A percentile compares a stretch with the other conserved stretches of the same genome.
Evolutionary conservation across 202 grass and related monocot species (phyloP).

Genomic region (Carex sylvatica): DNA sequence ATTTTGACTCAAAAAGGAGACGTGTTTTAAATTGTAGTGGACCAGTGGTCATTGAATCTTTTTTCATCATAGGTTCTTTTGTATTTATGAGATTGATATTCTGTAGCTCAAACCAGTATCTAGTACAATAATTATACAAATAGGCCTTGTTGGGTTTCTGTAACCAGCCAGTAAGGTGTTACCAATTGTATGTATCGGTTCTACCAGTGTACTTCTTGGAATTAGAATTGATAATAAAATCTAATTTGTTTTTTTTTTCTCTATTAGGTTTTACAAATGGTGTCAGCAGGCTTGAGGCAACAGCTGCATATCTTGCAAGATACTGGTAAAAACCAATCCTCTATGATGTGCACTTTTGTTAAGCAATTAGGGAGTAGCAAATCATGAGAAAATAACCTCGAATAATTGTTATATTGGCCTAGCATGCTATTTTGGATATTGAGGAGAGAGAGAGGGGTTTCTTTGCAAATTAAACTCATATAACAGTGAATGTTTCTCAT

Average conservation of each 20-base stretch:
- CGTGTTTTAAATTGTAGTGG: neutral
- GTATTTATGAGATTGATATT: slow-evolving; percentile 1
- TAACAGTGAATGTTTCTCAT: neutral
- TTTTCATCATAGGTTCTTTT: neutral
- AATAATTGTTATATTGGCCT: neutral
- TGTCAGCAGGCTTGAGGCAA: slow-evolving; percentile 55
- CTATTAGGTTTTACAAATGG: slow-evolving; percentile 56
- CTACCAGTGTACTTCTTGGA: neutral
- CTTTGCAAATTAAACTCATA: neutral
- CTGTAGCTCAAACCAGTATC: neutral
- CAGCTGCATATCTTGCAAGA: slow-evolving; percentile 65
- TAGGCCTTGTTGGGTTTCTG: neutral
- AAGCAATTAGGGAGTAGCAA: no score
- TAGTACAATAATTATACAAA: neutral
- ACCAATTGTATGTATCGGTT: neutral
- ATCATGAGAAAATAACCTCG: neutral
- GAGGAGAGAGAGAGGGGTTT: neutral
- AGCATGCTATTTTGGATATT: neutral
- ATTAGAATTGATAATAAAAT: neutral
- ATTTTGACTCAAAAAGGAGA: neutral
- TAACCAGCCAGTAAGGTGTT: neutral
- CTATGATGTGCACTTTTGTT: neutral
- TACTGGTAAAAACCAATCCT: slow-evolving; percentile 10
- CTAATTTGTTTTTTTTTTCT: slow-evolving; percentile 21
- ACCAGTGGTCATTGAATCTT: neutral